phyloP scores from a whole-genome alignment of 2,329 filamentous ascomycete genomes.

The Scedosporium boydii region DNA sequence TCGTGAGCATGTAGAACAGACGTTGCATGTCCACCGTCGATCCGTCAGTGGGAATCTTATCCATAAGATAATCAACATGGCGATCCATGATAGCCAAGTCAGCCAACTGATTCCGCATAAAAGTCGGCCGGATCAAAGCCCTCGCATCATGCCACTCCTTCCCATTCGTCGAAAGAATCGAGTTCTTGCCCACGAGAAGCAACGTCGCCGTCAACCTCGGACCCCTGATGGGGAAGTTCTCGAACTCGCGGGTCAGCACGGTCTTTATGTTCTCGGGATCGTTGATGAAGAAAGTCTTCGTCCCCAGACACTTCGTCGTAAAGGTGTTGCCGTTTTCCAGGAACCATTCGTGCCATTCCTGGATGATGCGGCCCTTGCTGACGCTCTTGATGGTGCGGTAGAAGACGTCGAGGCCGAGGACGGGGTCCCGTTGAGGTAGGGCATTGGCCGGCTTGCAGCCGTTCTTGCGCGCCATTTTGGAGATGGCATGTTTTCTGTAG shows the following conservation, averaged over 20 bases:
- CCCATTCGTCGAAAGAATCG: neutral
- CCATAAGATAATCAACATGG: slow-evolving; percentile 66
- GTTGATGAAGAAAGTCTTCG: neutral
- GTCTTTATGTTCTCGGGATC: slow-evolving; percentile 1
- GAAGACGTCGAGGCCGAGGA: neutral
- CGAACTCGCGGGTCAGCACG: neutral
- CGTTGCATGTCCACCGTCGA: slow-evolving; percentile 57
- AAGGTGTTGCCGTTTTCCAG: neutral
- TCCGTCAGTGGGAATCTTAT: slow-evolving; percentile 52
- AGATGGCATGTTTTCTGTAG: neutral
- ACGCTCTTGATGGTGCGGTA: neutral
- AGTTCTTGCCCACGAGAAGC: neutral
- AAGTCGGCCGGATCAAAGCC: slow-evolving; percentile 74
- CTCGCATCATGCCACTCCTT: slow-evolving; percentile 65
- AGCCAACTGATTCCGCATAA: slow-evolving; percentile 73
- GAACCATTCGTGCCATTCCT: neutral
- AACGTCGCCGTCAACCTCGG: neutral
- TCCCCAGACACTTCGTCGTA: neutral
- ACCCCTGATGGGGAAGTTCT: neutral
- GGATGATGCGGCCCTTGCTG: neutral
- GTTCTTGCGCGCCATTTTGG: neutral
- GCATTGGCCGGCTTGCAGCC: neutral
- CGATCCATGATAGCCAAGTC: slow-evolving; percentile 74
- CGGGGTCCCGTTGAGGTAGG: neutral
- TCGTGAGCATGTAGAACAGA: slow-evolving; percentile 73